These are phyloP conservation scores for Halteria grandinella DNA, from an alignment of 73 alveolate species.

Conservation along the genomic window DNA sequence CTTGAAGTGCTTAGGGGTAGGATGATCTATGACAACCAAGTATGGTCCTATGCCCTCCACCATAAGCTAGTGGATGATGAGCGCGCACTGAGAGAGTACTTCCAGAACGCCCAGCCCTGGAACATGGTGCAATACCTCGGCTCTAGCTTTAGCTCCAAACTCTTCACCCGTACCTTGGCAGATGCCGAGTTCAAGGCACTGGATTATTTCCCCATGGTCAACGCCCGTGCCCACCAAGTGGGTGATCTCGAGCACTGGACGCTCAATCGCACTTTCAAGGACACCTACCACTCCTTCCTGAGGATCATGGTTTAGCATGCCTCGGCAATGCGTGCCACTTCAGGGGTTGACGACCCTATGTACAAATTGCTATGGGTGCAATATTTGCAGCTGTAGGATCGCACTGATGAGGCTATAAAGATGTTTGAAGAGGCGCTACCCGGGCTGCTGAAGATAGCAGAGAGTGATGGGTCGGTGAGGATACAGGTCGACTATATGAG, in stretches of 20 bases:
- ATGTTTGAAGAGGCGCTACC: conserved; percentile 49
- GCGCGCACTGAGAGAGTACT: conserved; percentile 74
- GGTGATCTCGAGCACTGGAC: conserved; percentile 33
- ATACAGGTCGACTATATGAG: conserved; percentile 80
- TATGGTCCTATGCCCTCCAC: conserved; percentile 85
- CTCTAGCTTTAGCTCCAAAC: neutral
- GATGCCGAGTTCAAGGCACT: conserved; percentile 13
- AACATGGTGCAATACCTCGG: neutral
- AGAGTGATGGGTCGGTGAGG: conserved; percentile 29
- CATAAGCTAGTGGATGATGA: conserved; percentile 63
- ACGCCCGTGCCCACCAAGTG: conserved; percentile 84
- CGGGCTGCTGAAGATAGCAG: conserved; percentile 29
- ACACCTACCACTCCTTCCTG: conserved; percentile 54
- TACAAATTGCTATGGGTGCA: neutral
- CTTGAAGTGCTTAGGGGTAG: conserved; percentile 75
- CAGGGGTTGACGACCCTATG: neutral
- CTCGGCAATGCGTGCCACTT: neutral
- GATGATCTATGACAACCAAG: conserved; percentile 57
- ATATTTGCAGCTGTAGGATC: conserved; percentile 61
- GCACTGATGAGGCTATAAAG: conserved; percentile 74
- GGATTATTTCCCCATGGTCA: conserved; percentile 92
- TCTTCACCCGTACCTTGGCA: neutral
- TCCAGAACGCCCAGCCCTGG: neutral
- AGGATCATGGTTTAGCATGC: neutral
- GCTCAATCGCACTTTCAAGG: conserved; percentile 51